Evolutionary conservation across 1,139 yeast genomes (phyloP), one percentile per base, ranked within the genome.

Genomic region (Blastobotrys buckinghamii): DNA sequence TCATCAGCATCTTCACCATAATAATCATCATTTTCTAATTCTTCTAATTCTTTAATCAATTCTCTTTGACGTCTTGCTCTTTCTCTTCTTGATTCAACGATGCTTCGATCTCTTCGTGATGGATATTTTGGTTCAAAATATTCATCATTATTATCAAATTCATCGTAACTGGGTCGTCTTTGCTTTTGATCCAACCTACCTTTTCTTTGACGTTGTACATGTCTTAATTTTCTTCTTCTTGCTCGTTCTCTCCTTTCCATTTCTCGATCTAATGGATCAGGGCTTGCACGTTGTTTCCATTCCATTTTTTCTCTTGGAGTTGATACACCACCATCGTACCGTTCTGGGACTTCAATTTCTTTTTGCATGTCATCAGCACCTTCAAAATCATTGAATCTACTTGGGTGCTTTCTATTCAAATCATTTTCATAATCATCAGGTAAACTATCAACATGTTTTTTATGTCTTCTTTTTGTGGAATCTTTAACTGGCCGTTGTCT

Each of bases 11-110:
- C 22, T 13, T 33, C 38, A 20, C 34, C 24, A 29, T 30, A 35
- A 40, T 40, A 34, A 26, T 30, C 35, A 15, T 40, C 43, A 24
- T 34, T 17, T 34, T 34, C 38, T 13, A 34, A 19, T 8, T 34
- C n/a, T n/a, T 34, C 26, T 5, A 36, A 27, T 27, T 36, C 39
- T 8, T 26, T 22, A 10, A 36, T 6, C 6, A 36, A 8, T 10
- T 35, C 39, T 17, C 13, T 22, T 19, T 36, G 39, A 3, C 39
- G 6, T 36, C 26, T 22, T 15, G 39, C 42, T 22, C 33, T 32
- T 24, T 22, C 42, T 39, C 19, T 30, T 24, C 24, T 17, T 12
- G 42, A 20, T 35, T 35, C 38, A 6, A 35, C 7, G 17, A 20
- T 17, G 5, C 17, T 35, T 17, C 24, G 4, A 35, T 20, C 9